Conservation (phyloP, 352 stramenopile genomes). For the Peronospora destructor region DNA sequence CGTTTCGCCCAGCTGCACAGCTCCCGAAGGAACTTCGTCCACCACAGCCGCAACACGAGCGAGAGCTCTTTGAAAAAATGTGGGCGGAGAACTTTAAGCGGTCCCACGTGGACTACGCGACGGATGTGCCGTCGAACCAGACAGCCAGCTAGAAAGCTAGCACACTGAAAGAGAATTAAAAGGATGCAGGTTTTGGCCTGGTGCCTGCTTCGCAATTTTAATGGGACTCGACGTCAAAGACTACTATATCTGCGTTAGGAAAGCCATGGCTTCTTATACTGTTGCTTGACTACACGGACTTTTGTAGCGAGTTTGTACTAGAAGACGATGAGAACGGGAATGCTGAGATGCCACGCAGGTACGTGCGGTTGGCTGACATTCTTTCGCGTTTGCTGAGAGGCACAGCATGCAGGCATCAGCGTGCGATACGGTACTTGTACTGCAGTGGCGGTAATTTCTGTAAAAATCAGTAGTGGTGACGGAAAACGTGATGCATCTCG, state of each 20-base stretch:
- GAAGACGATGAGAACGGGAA: constrained; percentile 73
- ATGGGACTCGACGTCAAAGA: constrained; percentile 17
- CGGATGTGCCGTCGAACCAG: constrained; percentile 9
- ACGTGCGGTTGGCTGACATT: not conserved
- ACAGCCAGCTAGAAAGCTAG: constrained; percentile 19
- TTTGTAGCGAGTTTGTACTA: constrained; percentile 43
- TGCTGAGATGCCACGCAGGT: constrained; percentile 55
- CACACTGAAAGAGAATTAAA: constrained; percentile 7
- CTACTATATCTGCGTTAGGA: not conserved
- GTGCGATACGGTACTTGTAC: too few species aligned
- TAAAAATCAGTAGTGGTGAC: too few species aligned
- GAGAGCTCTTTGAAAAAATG: constrained; percentile 94
- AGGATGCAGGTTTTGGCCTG: constrained; percentile 2
- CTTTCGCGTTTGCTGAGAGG: too few species aligned
- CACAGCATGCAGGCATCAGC: too few species aligned
- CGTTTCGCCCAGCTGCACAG: constrained; percentile 60
- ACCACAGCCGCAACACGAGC: constrained; percentile 90
- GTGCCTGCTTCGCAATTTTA: constrained; percentile 15
- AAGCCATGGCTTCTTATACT: too few species aligned
- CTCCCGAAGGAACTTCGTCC: constrained; percentile 85
- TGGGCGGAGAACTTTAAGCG: constrained; percentile 96
- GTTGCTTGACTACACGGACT: constrained; percentile 5
- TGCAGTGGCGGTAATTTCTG: too few species aligned
- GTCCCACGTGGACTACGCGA: constrained; percentile 72
- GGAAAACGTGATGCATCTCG: too few species aligned